A percentile compares a stretch with the other conserved stretches of the same genome.
Conservation (phyloP, 768 basidiomycete genomes). For the Lactarius quietus region DNA sequence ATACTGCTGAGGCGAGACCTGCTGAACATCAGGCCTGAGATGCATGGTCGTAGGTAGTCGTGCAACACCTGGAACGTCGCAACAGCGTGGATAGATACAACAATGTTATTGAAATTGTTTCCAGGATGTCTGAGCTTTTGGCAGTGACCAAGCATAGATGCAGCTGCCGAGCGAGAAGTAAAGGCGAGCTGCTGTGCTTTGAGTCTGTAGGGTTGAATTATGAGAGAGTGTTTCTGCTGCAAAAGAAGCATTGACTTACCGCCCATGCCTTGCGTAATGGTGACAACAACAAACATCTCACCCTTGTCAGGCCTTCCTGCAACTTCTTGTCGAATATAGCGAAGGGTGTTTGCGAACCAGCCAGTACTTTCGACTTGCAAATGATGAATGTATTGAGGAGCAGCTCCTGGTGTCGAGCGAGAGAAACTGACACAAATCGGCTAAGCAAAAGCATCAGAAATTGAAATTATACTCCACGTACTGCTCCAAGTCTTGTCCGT, state of each 20-base stretch:
- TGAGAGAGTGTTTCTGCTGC: not conserved
- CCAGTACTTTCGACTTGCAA: conserved; percentile 45
- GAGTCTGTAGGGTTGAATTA: conserved; percentile 51
- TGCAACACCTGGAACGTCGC: conserved; percentile 97
- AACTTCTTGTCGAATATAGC: conserved; percentile 87
- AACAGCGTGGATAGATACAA: conserved; percentile 96
- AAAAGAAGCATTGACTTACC: conserved; percentile 44
- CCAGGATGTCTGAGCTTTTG: conserved; percentile 85
- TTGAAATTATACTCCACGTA: conserved; percentile 34
- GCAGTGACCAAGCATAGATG: conserved; percentile 86
- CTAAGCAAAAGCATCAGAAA: conserved; percentile 3
- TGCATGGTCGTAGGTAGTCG: conserved; percentile 90
- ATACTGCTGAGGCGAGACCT: conserved; percentile 75
- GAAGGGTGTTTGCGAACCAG: conserved; percentile 54
- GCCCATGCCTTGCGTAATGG: conserved; percentile 77
- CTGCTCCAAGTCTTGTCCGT: conserved; percentile 61
- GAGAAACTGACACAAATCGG: conserved; percentile 46
- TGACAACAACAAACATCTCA: conserved; percentile 94
- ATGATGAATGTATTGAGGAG: conserved; percentile 74
- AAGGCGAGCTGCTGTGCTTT: conserved; percentile 78
- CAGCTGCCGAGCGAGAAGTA: conserved; percentile 87
- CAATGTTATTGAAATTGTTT: conserved; percentile 77
- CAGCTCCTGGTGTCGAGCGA: conserved; percentile 67
- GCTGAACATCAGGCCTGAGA: conserved; percentile 63
- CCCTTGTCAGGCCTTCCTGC: conserved; percentile 90